Evolutionary conservation across 1,284 basidiomycete genomes (phyloP), one percentile per base, ranked within the genome.

Genomic region (Tausonia pullulans): DNA sequence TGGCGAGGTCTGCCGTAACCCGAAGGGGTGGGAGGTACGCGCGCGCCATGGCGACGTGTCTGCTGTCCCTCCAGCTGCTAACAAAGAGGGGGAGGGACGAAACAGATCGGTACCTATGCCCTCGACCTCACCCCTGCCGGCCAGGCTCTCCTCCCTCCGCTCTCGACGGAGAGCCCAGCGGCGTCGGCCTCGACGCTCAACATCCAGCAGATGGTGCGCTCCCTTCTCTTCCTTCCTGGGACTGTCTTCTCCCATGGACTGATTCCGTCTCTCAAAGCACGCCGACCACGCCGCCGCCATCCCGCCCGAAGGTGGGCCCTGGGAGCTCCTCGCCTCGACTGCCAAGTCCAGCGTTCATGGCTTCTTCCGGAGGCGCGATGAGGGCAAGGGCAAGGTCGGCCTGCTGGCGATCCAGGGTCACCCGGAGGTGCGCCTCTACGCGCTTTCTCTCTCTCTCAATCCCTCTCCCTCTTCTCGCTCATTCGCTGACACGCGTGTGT

Each of bases 381-480:
- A 27, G 27, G 27, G 27, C 74, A 10, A 76, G 73, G 5, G 69
- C 71, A 14, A 64, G 70, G 56, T 79, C 52, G 68, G 78, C 63
- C 69, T 81, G 68, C 48, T 78, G 67, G 74, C 79, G 40, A 67
- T 79, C 39, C 78, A 80, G 66, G 77, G 80, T 51, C 79, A 81
- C 70, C 80, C 80, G 6, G 80, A 81, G 61, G 61, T 66, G 44
- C 44, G 63, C 14, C 3, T 10, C 39, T 3, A 4, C 51, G 10
- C 48, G 11, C 48, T 43, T 14, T 5, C 49, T 45, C 8, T 40
- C n/a, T 5, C 55, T 11, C 41, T 13, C 27, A 4, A n/a, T 27
- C 48, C 39, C 39, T 39, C 9, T 8, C 16, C 39, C 58, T 8
- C 48, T 48, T 9, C 6, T 43, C 40, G 39, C 40, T 40, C 40